Base-by-base conservation (phyloP, 2,329 filamentous ascomycete species). In the Cercospora beticola region DNA sequence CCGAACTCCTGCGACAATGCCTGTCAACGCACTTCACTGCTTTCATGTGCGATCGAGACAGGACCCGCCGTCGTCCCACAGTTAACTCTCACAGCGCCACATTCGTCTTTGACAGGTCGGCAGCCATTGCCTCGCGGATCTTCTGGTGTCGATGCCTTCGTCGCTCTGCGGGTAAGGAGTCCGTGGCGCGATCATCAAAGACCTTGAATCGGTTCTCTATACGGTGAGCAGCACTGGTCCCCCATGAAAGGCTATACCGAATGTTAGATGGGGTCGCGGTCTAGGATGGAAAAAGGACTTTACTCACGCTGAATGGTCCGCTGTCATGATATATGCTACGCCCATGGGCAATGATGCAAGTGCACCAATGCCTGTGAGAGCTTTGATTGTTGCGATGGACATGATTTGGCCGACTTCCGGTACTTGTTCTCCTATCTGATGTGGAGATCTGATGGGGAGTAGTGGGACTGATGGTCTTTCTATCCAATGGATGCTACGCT, bases 171-270 rank as follows among this genome's bases (percentile, higher is more conserved):
- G 67, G 67, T 4, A 65, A 59, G 6, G 67, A 68, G 16, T 68
- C 67, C 52, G 59, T 52, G 30, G 67, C 67, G 26, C 67, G 67
- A 36, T 68, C 58, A 21, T 68, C 63, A 16, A 68, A 68, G 62
- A 63, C 52, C 62, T 66, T 62, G 58, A 68, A 68, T 8, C 67
- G 62, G 10, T 58, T 66, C 43, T 68, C 67, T 60, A 68, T 23
- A 1, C 26, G 33, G 26, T 56, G 43, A 14, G 67, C 64, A 16
- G 67, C 67, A 33, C 40, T 31, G 16, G 67, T 68, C 1, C 57
- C 52, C 56, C 59, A 60, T 6, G 66, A 40, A 49, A 68, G 59
- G 10, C 66, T 68, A 18, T 16, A n/a, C 10, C 5, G 49, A 14
- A 30, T 36, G 52, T 59, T 7, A 64, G 43, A 26, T 56, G n/a